phyloP scores from a whole-genome alignment of 2,329 filamentous ascomycete species.

The Aspergillaceae sp. region DNA sequence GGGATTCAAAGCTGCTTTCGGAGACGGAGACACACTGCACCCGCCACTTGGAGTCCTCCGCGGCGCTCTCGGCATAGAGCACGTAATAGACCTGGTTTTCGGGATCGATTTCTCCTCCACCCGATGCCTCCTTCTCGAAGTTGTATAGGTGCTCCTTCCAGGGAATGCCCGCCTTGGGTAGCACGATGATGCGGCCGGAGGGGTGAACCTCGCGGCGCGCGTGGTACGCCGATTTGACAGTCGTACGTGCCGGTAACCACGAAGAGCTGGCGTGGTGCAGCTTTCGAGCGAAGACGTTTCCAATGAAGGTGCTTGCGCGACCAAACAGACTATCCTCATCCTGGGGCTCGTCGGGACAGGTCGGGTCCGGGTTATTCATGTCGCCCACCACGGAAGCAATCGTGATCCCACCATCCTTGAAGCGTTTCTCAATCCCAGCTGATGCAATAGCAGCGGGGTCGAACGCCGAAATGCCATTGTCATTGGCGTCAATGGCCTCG shows the following conservation, averaged over 20 bases:
- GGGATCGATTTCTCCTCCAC: constrained; percentile 27
- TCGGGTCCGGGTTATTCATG: constrained; percentile 58
- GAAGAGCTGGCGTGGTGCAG: constrained; percentile 64
- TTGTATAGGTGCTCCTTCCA: constrained; percentile 96
- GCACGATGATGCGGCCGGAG: constrained; percentile 70
- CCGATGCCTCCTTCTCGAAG: constrained; percentile 56
- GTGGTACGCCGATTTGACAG: constrained; percentile 68
- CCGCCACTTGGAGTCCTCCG: constrained; percentile 75
- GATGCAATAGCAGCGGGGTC: constrained; percentile 60
- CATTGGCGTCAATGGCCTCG: constrained; percentile 93
- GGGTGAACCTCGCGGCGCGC: constrained; percentile 59
- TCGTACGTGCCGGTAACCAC: constrained; percentile 80
- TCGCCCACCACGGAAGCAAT: constrained; percentile 76
- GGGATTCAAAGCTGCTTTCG: constrained; percentile 80
- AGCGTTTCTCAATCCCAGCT: constrained; percentile 71
- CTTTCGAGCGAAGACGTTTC: constrained; percentile 76
- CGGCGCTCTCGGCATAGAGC: constrained; percentile 76
- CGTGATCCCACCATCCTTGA: constrained; percentile 72
- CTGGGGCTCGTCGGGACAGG: constrained; percentile 51
- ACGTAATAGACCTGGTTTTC: constrained; percentile 68
- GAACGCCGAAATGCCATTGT: constrained; percentile 85
- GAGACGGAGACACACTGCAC: constrained; percentile 83
- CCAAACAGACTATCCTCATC: constrained; percentile 75
- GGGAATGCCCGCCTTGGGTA: constrained; percentile 67
- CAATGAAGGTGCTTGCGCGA: constrained; percentile 71